Evolutionary conservation across 169 alveolate species (phyloP).

Genomic region (Besnoitia besnoiti): DNA sequence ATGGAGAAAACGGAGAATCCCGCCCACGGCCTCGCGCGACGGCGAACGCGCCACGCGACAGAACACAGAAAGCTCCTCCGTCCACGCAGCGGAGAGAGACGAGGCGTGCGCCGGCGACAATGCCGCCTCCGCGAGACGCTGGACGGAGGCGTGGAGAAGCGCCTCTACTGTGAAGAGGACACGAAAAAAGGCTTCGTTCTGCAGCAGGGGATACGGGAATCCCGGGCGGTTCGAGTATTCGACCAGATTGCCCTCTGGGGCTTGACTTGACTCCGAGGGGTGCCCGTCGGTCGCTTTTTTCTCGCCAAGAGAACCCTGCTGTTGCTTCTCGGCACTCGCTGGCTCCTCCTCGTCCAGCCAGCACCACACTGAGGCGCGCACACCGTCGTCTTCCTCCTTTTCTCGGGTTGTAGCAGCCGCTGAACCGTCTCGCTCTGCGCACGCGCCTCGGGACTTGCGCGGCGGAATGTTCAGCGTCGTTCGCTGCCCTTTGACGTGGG

Average conservation of each 20-base stretch:
- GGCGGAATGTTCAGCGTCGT: conserved; percentile 34
- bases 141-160: neutral
- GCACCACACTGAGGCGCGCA: neutral
- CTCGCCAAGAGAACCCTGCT: too few relatives aligned
- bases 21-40: neutral
- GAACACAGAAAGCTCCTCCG: neutral
- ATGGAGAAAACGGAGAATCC: neutral
- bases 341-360: neutral
- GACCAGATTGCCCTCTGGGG: neutral
- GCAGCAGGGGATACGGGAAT: conserved; percentile 5
- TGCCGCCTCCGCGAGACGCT: neutral
- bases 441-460: conserved; percentile 23
- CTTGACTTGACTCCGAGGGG: neutral
- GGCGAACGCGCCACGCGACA: neutral
- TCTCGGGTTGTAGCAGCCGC: neutral
- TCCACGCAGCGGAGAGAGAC: neutral
- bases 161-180: conserved; percentile 2
- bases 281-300: neutral
- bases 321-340: too few relatives aligned
- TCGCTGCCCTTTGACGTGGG: neutral
- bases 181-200: neutral
- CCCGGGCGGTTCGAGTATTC: conserved; percentile 15
- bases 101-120: neutral
- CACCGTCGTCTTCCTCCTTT: neutral
- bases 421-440: neutral